Evolutionary conservation across 208 protist genomes (phyloP).

Genomic region (Phytomonas sp.): DNA sequence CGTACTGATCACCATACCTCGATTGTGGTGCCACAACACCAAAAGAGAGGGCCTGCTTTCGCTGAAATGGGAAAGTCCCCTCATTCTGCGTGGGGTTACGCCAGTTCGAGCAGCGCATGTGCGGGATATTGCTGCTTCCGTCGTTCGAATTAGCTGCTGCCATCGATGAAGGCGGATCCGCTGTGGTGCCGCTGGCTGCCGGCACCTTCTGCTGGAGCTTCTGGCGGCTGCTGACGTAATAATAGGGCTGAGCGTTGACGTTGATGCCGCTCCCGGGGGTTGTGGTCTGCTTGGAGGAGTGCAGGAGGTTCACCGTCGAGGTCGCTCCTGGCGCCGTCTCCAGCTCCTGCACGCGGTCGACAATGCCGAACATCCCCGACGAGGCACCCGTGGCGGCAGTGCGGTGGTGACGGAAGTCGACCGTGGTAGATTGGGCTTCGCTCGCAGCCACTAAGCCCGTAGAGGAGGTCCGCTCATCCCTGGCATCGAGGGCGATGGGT

Average conservation of each 20-base stretch:
- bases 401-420: constrained; percentile 3
- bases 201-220: constrained; percentile 24
- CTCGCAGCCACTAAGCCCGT: constrained; percentile 4
- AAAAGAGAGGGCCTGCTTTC: background rate
- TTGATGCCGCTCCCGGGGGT: constrained; percentile 37
- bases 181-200: constrained; percentile 7
- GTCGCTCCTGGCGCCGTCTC: background rate
- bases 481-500: constrained; percentile 11
- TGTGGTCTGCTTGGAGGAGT: background rate
- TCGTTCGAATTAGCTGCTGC: background rate
- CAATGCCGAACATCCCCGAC: constrained; percentile 21
- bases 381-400: background rate
- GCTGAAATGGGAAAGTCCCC: background rate
- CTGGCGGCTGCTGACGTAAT: constrained; percentile 39
- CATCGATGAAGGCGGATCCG: background rate
- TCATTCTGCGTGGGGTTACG: too few relatives aligned
- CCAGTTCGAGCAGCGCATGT: too few relatives aligned
- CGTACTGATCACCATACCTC: too few relatives aligned
- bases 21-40: background rate
- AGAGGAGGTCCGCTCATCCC: too few relatives aligned
- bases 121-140: too few relatives aligned
- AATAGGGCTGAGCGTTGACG: constrained; percentile 56
- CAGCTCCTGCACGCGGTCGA: constrained; percentile 10
- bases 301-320: background rate
- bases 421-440: constrained; percentile 6